Evolutionary conservation across 1,284 basidiomycete genomes (phyloP), one percentile per base, ranked within the genome.

Genomic region (Leccinum subrobustum): DNA sequence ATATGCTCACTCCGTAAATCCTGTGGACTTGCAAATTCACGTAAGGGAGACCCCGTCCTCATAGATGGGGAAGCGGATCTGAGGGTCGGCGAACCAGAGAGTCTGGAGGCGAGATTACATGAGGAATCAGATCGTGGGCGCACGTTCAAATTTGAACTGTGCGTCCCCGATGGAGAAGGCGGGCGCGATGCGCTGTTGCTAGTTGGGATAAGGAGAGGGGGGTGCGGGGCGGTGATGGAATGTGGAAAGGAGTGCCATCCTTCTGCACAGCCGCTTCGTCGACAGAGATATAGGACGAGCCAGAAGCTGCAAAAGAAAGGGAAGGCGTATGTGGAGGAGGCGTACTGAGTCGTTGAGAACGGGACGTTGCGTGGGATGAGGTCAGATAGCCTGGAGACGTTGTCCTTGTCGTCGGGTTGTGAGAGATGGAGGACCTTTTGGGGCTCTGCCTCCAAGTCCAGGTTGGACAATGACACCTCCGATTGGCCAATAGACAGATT

Each of bases 401-500:
- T 52, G 4, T 59, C 60, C 50, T 57, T 58, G 29, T 50, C 57
- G 27, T 67, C 57, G 1, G 60, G 20, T n/a, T 59, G 63, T 9
- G 64, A 51, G 0, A 63, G 60, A 29, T 60, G 57, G 8, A 74
- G 31, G 27, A 61, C 73, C 52, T 68, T 68, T 31, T 64, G 65
- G n/a, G 70, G 65, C 48, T 75, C 70, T 48, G 64, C 69, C 52
- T 72, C 70, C 35, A 75, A 31, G 35, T 72, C 73, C 6, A 72
- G 25, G 52, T 70, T 71, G 37, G 72, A 75, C 11, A 75, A 55
- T 1, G 73, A 72, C 39, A 75, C 73, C 54, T 75, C 73, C 16
- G 72, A 72, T 39, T 65, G 72, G 31, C 73, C 70, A 5, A 72
- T 73, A 18, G 73, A 75, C 57, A 72, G 56, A 48, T 76, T 77